Percentiles rank a stretch among this genome's conserved stretches.
Conservation (phyloP, 148 eudicot genomes). For the Amaranthus palmeri region DNA sequence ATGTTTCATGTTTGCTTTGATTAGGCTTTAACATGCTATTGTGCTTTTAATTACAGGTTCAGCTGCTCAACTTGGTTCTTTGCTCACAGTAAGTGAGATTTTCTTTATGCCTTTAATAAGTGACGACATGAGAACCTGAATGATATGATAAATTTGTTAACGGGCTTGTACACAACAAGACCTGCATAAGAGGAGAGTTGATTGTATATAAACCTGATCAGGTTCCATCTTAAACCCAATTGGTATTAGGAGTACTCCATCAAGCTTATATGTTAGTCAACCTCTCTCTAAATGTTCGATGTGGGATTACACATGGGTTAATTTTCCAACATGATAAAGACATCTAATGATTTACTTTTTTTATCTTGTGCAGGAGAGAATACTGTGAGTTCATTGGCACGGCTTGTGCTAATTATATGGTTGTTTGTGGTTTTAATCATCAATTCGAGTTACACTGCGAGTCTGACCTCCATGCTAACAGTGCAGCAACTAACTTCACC, state of each 20-base stretch:
- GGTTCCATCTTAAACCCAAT: too few species aligned
- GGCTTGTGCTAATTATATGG: slow-evolving; percentile 67
- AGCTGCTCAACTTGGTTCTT: slow-evolving; percentile 71
- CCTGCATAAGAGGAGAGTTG: too few species aligned
- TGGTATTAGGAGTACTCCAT: too few species aligned
- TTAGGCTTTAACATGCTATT: background rate
- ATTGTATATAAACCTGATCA: too few species aligned
- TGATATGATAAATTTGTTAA: too few species aligned
- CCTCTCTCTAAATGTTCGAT: too few species aligned
- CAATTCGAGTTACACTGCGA: slow-evolving; percentile 73
- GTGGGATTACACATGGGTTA: too few species aligned
- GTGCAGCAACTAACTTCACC: slow-evolving; percentile 62
- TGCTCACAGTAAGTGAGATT: slow-evolving; percentile 58
- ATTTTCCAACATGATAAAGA: background rate
- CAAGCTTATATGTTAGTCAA: too few species aligned
- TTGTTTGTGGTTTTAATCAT: slow-evolving; percentile 65
- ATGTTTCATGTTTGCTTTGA: background rate
- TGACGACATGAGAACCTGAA: background rate
- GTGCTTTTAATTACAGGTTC: slow-evolving; percentile 58
- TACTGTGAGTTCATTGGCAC: slow-evolving; percentile 55
- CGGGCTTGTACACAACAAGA: too few species aligned
- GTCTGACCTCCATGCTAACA: slow-evolving; percentile 72
- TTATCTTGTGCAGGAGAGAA: slow-evolving; percentile 45
- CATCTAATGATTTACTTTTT: background rate
- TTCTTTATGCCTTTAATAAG: background rate